Percentiles rank a stretch among this genome's conserved stretches.
Conservation (phyloP, 306 rosid genomes). For the Sindora glabra region DNA sequence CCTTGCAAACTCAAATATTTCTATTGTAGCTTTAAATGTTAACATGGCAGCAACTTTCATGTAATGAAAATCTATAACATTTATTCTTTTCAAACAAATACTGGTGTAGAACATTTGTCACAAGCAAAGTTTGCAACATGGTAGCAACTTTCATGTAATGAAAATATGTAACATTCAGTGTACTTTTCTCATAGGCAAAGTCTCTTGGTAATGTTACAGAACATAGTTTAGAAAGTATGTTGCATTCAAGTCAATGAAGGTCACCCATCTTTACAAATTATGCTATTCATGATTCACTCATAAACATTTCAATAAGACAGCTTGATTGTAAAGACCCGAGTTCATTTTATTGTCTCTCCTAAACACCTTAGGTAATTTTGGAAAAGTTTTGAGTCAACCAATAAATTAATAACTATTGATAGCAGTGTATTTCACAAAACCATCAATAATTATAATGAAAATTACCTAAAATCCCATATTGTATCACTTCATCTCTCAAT, state of each 20-base stretch:
- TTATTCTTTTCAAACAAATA: too few relatives aligned
- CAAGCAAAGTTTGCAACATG: too few relatives aligned
- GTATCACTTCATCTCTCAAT: not conserved
- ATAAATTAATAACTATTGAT: not conserved
- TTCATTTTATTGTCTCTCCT: not conserved
- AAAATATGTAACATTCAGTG: conserved; percentile 70
- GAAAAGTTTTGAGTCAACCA: conserved; percentile 15
- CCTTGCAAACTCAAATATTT: too few relatives aligned
- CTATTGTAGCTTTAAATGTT: too few relatives aligned
- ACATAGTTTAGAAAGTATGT: conserved; percentile 93
- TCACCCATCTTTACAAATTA: conserved; percentile 20
- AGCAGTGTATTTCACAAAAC: not conserved
- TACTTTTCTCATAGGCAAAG: conserved; percentile 67
- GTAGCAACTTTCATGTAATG: too few relatives aligned
- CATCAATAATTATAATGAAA: too few relatives aligned
- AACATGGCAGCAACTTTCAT: too few relatives aligned
- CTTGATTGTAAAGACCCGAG: not conserved
- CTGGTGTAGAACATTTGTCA: too few relatives aligned
- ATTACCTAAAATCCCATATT: too few relatives aligned
- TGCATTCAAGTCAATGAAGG: conserved; percentile 95
- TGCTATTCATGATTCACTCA: not conserved
- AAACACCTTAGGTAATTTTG: conserved; percentile 11
- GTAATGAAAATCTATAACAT: too few relatives aligned
- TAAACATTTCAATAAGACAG: conserved; percentile 1
- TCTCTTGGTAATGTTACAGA: conserved; percentile 67